Evolutionary conservation across 2,329 filamentous ascomycete genomes (phyloP).

Genomic region (Fonsecaea erecta): DNA sequence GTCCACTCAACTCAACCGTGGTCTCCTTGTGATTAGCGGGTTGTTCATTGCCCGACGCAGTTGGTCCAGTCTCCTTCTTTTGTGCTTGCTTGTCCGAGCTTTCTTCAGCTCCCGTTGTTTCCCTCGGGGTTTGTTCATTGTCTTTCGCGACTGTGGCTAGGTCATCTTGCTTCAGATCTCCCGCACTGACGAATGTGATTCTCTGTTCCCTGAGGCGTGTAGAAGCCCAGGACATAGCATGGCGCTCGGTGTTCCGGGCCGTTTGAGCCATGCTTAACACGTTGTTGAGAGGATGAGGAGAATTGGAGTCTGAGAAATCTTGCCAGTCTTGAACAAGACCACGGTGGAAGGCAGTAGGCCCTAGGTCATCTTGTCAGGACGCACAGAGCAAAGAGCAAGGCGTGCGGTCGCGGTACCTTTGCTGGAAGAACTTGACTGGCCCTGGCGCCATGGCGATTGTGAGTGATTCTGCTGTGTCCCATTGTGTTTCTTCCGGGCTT

Average conservation of each 20-base stretch:
- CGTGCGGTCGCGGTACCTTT: conserved; percentile 12
- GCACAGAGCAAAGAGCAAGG: background rate
- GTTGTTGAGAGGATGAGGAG: conserved; percentile 12
- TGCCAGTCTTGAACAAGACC: conserved; percentile 26
- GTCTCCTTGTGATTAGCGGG: background rate
- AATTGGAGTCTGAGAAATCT: conserved; percentile 37
- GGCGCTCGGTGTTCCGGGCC: conserved; percentile 61
- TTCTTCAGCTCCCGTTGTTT: background rate
- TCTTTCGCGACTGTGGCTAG: conserved; percentile 10
- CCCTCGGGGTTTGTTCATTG: background rate
- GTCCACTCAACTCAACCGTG: background rate
- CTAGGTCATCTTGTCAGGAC: conserved; percentile 24
- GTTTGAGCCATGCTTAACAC: conserved; percentile 61
- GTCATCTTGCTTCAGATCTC: conserved; percentile 49
- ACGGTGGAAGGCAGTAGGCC: conserved; percentile 20
- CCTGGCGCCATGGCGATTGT: conserved; percentile 25
- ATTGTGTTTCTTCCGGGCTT: conserved; percentile 31
- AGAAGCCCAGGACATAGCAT: conserved; percentile 53
- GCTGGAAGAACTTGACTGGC: conserved; percentile 22
- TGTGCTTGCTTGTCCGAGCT: background rate
- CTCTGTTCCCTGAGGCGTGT: conserved; percentile 60
- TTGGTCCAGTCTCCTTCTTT: background rate
- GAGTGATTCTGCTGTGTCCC: conserved; percentile 23
- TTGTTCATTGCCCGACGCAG: background rate
- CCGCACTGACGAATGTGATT: conserved; percentile 66